These are phyloP conservation scores for Wickerhamia fluorescens DNA, from an alignment of 805 yeast genomes.

Conservation along the genomic window DNA sequence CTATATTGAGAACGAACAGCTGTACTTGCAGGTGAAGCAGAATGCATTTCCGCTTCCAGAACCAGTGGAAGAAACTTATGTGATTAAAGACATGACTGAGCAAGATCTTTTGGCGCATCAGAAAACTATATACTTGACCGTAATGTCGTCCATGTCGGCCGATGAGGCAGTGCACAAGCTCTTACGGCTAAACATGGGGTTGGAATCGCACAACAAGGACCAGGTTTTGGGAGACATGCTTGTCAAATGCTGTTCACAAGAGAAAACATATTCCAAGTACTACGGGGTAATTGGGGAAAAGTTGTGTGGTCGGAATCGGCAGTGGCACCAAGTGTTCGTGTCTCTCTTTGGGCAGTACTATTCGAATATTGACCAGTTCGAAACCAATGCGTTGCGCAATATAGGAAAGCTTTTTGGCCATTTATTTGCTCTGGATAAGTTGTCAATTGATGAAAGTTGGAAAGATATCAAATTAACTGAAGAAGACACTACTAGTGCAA, in stretches of 20 bases:
- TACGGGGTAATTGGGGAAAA: conserved; percentile 73
- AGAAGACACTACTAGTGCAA: conserved; percentile 67
- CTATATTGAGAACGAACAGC: conserved; percentile 43
- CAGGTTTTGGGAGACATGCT: conserved; percentile 62
- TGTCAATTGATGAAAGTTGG: conserved; percentile 56
- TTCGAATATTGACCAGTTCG: conserved; percentile 54
- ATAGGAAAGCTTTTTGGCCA: conserved; percentile 86
- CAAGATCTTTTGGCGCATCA: conserved; percentile 56
- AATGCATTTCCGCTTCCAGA: no score
- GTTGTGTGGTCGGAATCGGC: conserved; percentile 41
- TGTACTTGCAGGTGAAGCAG: conserved; percentile 36
- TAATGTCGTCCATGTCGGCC: conserved; percentile 85
- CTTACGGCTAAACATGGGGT: conserved; percentile 34
- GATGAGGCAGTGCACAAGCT: conserved; percentile 92
- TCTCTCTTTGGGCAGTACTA: conserved; percentile 51
- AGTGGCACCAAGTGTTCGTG: conserved; percentile 55
- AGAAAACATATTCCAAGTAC: conserved; percentile 76
- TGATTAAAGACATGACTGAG: conserved; percentile 63
- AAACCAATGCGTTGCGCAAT: conserved; percentile 67
- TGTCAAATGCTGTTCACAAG: conserved; percentile 77
- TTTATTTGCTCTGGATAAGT: conserved; percentile 58
- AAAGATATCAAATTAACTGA: conserved; percentile 56
- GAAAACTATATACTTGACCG: conserved; percentile 69
- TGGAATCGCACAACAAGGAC: conserved; percentile 27
- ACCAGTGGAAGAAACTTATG: conserved; percentile 34